These are phyloP conservation scores for Rhodamnia rubescens DNA, from an alignment of 345 rosid species.

Conservation along the genomic window DNA sequence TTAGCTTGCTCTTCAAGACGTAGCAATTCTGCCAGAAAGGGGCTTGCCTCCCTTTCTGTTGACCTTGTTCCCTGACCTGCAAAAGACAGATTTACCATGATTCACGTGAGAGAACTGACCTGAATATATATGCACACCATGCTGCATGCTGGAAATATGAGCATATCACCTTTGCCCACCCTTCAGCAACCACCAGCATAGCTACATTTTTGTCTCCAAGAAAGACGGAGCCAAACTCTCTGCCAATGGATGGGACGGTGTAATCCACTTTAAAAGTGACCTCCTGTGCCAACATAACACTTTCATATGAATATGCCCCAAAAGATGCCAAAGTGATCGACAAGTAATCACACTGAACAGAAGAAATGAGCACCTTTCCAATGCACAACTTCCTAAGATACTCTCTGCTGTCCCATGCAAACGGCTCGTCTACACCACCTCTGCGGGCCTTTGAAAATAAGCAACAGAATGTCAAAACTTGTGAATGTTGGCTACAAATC, in stretches of 20 bases:
- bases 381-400: conserved; percentile 89
- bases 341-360: not conserved
- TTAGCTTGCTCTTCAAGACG: conserved; percentile 72
- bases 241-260: conserved; percentile 53
- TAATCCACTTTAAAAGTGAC: conserved; percentile 86
- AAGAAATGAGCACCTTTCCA: conserved; percentile 55
- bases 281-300: conserved; percentile 34
- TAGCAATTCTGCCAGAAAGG: conserved; percentile 54
- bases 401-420: conserved; percentile 97
- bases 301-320: not conserved
- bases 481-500: not conserved
- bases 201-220: conserved; percentile 81
- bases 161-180: conserved; percentile 82
- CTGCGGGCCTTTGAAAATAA: conserved; percentile 9
- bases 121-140: not conserved
- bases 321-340: not conserved
- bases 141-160: not conserved
- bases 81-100: not conserved
- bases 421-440: conserved; percentile 84
- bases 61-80: conserved; percentile 80
- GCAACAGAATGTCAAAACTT: not conserved
- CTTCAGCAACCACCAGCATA: conserved; percentile 51
- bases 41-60: conserved; percentile 90
- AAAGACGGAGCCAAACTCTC: conserved; percentile 91
- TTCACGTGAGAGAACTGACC: not conserved